phyloP scores from a whole-genome alignment of 2,329 filamentous ascomycete genomes.

The Trichoderma pleuroti region DNA sequence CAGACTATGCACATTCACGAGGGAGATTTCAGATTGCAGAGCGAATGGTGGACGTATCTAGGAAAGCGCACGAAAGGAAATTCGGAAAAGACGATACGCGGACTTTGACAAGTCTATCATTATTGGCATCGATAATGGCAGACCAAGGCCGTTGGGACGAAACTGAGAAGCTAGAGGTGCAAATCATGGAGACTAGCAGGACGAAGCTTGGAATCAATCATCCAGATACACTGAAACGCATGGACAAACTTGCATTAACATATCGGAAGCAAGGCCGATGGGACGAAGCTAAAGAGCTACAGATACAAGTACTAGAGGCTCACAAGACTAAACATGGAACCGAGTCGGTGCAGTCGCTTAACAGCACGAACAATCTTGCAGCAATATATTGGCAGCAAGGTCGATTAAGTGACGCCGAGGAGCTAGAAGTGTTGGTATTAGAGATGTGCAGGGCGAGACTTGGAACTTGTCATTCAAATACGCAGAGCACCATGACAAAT shows the following conservation, averaged over 20 bases:
- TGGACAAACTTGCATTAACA: conserved; percentile 20
- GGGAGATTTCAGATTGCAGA: not conserved
- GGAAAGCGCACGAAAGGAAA: not conserved
- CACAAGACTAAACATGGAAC: not conserved
- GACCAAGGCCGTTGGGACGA: not conserved
- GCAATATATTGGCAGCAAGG: fast-evolving
- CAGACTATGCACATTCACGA: not conserved
- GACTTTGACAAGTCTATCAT: not conserved
- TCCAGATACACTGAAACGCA: not conserved
- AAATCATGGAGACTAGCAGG: not conserved
- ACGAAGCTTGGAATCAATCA: not conserved
- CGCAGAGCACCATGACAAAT: not conserved
- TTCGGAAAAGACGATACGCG: not conserved
- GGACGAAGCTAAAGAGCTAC: conserved; percentile 9
- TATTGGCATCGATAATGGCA: not conserved
- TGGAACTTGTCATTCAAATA: not conserved
- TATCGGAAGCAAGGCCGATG: not conserved
- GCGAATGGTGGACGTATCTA: not conserved
- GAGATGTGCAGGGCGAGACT: not conserved
- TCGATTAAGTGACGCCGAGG: not conserved
- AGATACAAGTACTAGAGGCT: fast-evolving
- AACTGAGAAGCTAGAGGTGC: not conserved
- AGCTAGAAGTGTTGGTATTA: not conserved
- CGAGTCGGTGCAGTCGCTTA: not conserved
- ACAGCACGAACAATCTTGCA: not conserved